These are phyloP conservation scores for Pestalotiopsis sp. DNA, from an alignment of 2,329 filamentous ascomycete genomes.

Conservation along the genomic window DNA sequence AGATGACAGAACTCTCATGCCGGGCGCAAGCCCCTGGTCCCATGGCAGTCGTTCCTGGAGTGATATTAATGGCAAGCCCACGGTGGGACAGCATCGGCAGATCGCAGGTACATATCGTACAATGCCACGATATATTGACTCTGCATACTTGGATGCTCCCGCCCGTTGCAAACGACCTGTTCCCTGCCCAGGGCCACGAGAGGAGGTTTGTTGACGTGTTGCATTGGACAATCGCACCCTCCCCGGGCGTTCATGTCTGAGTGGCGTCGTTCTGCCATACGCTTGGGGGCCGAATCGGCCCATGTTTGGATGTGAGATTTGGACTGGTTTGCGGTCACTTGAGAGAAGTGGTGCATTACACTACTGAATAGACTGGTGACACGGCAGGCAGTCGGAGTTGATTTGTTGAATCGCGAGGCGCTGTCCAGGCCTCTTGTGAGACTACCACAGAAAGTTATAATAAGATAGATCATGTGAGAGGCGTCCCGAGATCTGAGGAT, in stretches of 20 bases:
- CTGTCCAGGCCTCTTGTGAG: neutral
- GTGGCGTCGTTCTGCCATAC: neutral
- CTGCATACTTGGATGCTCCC: neutral
- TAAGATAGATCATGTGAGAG: neutral
- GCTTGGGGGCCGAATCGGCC: neutral
- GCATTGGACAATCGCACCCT: neutral
- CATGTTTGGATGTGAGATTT: neutral
- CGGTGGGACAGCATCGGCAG: constrained; percentile 10
- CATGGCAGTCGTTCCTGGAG: neutral
- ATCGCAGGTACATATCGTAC: neutral
- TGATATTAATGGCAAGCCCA: neutral
- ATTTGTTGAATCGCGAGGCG: neutral
- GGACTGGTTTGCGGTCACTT: neutral
- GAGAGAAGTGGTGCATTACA: neutral
- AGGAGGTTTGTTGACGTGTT: neutral
- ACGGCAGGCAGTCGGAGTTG: neutral
- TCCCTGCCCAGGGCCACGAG: neutral
- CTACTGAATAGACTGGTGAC: neutral
- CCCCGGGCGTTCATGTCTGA: neutral
- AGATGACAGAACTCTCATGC: constrained; percentile 10
- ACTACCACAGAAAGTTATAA: neutral
- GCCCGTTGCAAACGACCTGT: neutral
- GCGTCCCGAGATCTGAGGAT: neutral
- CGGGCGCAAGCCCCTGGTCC: neutral
- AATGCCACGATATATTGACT: constrained; percentile 9